A percentile compares a stretch with the other conserved stretches of the same genome.
Conservation (phyloP, 2,329 filamentous ascomycete species). For the Phyllosticta citriasiana region DNA sequence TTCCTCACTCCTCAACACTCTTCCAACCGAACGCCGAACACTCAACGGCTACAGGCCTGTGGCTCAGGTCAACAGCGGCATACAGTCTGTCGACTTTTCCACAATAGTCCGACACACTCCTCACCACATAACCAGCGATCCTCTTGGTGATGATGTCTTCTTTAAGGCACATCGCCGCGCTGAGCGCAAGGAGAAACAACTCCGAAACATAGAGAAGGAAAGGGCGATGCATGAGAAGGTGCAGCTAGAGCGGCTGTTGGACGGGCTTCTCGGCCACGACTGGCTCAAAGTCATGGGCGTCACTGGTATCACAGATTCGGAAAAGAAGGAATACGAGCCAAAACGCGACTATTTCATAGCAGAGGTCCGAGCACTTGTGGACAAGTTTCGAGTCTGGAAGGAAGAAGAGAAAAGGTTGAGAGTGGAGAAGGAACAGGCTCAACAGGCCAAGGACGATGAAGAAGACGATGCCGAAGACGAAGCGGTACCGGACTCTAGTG, state of each 20-base stretch:
- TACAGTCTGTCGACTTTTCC: constrained; percentile 34
- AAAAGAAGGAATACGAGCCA: constrained; percentile 77
- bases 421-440: constrained; percentile 59
- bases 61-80: constrained; percentile 13
- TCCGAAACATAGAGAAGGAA: constrained; percentile 58
- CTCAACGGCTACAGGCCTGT: constrained; percentile 10
- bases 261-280: constrained; percentile 79
- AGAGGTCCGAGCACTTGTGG: constrained; percentile 70
- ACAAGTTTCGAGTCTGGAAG: constrained; percentile 82
- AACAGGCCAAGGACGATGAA: constrained; percentile 39
- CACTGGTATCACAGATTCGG: constrained; percentile 70
- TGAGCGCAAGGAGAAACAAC: constrained; percentile 57
- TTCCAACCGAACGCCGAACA: background rate
- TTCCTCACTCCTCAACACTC: background rate
- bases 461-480: constrained; percentile 34
- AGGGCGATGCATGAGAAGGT: constrained; percentile 57
- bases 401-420: constrained; percentile 80
- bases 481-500: constrained; percentile 47
- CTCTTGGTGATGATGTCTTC: constrained; percentile 46
- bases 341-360: constrained; percentile 77
- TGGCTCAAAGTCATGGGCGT: constrained; percentile 92
- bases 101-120: constrained; percentile 25
- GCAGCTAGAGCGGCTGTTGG: constrained; percentile 58
- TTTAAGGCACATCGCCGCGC: constrained; percentile 50
- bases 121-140: constrained; percentile 35